Conservation (phyloP, 805 yeast genomes). For the Yarrowia hollandica region DNA sequence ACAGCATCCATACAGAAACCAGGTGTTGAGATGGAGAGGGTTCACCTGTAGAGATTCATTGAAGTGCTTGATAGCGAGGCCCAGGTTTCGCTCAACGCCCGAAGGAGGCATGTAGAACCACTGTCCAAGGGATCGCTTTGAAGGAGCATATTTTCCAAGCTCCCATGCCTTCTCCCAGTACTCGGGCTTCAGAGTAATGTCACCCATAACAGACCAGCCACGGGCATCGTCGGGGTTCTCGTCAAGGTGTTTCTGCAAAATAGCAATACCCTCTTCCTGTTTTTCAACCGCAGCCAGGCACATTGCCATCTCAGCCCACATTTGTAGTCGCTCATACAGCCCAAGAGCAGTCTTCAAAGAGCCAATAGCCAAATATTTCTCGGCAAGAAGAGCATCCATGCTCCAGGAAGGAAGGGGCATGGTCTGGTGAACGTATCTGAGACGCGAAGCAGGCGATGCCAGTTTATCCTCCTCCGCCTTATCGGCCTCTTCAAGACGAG, state of each 20-base stretch:
- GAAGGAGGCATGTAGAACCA: constrained; percentile 68
- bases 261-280: constrained; percentile 60
- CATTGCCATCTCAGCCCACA: constrained; percentile 81
- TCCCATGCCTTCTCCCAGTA: constrained; percentile 89
- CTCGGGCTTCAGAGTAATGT: constrained; percentile 70
- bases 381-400: constrained; percentile 80
- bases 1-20: constrained; percentile 91
- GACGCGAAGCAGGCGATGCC: constrained; percentile 52
- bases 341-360: constrained; percentile 83
- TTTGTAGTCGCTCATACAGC: constrained; percentile 74
- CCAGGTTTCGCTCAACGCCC: constrained; percentile 50
- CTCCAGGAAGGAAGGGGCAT: constrained; percentile 83
- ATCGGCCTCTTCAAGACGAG: constrained; percentile 37
- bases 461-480: constrained; percentile 32
- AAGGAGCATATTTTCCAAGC: constrained; percentile 75
- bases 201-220: constrained; percentile 82
- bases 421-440: constrained; percentile 68
- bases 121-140: constrained; percentile 78
- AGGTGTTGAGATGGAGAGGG: constrained; percentile 74
- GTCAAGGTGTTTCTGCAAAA: constrained; percentile 56
- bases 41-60: constrained; percentile 70
- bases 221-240: constrained; percentile 74
- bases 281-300: constrained; percentile 87
- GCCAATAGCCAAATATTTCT: constrained; percentile 81
- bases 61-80: constrained; percentile 61